Base-by-base conservation (phyloP, 1,139 yeast species). In the Hemisphaericaspora xylofermentans region DNA sequence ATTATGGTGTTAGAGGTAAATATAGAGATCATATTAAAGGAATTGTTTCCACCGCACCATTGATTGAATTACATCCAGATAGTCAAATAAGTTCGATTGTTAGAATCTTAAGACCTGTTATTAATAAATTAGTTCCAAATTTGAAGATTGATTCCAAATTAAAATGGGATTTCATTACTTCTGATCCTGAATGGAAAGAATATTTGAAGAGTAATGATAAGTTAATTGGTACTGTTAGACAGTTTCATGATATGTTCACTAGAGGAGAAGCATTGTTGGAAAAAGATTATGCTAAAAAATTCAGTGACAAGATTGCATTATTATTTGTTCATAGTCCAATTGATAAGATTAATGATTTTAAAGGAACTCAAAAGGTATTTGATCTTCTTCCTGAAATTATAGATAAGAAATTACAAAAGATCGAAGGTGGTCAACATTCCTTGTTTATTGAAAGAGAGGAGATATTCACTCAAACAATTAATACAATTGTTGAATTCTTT, bases 1-100 rank as follows among this genome's bases (percentile, higher is more conserved):
- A 83, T 61, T 91, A 91, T 60, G 87, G 82, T 13, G 74, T 84
- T 40, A 65, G 67, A 36, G 97, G 97, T 3, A 76, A 69, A 47
- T 60, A 77, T 58, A 69, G 71, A 36, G 76, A 79, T 29, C 54
- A 71, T 21, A 52, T 91, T 39, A 67, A 70, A 37, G 84, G 84
- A 0, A 77, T 78, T 44, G 64, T 82, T 35, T 80, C 78, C 2
- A 68, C 77, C 28, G 91, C 85, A 1, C 97, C 98, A 0, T 70
- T 84, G 55, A 68, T 89, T 32, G 56, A 62, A 27, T 64, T 85
- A 40, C 86, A 83, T 54, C 66, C 81, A 63, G 50, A 74, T 21
- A 74, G 91, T 0, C 63, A 69, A 38, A 93, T 94, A 9, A 74
- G 76, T 45, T 50, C 68, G 35, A 18, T 79, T 1, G 57, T 82